These are phyloP conservation scores for Fraxinus platypoda DNA, from an alignment of 305 asterid genomes.

Conservation along the genomic window DNA sequence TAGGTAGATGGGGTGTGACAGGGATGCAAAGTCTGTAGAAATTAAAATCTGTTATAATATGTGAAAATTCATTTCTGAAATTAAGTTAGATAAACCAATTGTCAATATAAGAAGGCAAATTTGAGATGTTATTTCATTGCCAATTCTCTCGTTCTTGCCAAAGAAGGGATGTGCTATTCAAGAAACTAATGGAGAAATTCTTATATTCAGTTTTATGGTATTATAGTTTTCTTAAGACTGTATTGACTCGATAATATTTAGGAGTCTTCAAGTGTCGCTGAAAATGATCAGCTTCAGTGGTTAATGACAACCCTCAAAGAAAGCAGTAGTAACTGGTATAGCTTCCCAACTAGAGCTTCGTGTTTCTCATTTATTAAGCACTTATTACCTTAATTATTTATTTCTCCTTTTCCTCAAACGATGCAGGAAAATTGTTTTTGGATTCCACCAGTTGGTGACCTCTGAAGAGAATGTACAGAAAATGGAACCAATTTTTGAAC, in stretches of 20 bases:
- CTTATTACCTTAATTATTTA: background rate
- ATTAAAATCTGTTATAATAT: background rate
- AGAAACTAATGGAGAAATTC: background rate
- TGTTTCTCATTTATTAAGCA: background rate
- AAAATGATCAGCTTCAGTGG: constrained; percentile 44
- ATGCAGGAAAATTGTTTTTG: constrained; percentile 54
- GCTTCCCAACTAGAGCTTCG: background rate
- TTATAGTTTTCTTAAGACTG: background rate
- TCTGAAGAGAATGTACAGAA: constrained; percentile 27
- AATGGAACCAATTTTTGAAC: constrained; percentile 15
- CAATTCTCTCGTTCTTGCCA: background rate
- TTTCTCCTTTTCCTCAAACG: background rate
- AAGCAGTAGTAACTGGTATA: constrained; percentile 56
- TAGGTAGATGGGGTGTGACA: no score
- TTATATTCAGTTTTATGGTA: background rate
- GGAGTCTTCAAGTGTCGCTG: constrained; percentile 36
- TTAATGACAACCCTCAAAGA: constrained; percentile 44
- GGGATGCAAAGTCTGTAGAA: background rate
- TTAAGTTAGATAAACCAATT: background rate
- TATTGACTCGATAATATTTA: constrained; percentile 18
- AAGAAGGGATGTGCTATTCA: background rate
- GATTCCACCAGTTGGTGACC: constrained; percentile 46
- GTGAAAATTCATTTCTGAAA: background rate
- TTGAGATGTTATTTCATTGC: background rate
- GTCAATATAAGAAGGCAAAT: background rate